Evolutionary conservation across 2,329 filamentous ascomycete genomes (phyloP).

Genomic region (Cladosporium sp.): DNA sequence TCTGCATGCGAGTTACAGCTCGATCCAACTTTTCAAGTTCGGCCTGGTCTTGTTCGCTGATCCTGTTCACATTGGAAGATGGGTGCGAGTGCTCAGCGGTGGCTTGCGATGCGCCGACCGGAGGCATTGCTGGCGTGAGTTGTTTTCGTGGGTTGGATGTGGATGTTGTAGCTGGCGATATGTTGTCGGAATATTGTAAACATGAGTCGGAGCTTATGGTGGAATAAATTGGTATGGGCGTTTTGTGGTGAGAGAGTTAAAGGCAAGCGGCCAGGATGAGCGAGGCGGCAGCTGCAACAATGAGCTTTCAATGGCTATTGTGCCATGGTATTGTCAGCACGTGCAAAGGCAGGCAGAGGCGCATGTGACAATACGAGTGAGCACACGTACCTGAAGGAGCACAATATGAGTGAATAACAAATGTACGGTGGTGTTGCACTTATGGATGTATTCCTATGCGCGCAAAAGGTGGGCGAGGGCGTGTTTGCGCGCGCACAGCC

Average conservation of each 20-base stretch:
- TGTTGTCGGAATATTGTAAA: neutral
- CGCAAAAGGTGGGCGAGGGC: neutral
- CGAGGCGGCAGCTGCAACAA: slow-evolving; percentile 7
- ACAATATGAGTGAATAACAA: neutral
- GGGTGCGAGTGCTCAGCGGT: slow-evolving; percentile 9
- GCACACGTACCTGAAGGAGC: neutral
- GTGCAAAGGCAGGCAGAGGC: neutral
- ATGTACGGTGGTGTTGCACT: neutral
- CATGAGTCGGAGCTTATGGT: neutral
- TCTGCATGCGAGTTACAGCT: slow-evolving; percentile 46
- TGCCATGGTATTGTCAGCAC: slow-evolving; percentile 3
- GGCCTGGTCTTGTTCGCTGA: slow-evolving; percentile 29
- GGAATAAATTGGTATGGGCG: neutral
- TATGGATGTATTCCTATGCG: neutral
- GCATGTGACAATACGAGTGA: neutral
- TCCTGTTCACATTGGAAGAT: neutral
- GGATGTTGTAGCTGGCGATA: neutral
- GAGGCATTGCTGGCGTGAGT: slow-evolving; percentile 4
- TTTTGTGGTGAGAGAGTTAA: neutral
- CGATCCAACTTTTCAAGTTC: slow-evolving; percentile 44
- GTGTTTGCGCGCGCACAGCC: slow-evolving; percentile 1
- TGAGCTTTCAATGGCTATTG: slow-evolving; percentile 8
- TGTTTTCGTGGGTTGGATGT: neutral
- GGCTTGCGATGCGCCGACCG: slow-evolving; percentile 12
- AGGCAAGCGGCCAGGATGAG: neutral